These are phyloP conservation scores for Quercus wislizeni DNA, from an alignment of 306 rosid genomes.

Conservation along the genomic window DNA sequence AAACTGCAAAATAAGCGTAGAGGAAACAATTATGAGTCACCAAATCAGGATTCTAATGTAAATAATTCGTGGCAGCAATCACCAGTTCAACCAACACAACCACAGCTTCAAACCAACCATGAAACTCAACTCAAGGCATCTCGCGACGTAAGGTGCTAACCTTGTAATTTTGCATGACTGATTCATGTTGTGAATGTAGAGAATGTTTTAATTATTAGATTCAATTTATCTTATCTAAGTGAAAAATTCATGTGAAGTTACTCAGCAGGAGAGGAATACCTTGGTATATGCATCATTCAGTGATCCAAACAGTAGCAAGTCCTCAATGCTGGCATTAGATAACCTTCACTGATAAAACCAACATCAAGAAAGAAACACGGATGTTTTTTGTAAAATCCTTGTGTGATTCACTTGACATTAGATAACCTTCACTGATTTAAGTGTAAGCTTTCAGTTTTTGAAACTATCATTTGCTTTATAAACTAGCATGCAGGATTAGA, in stretches of 20 bases:
- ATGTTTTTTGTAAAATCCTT: not conserved
- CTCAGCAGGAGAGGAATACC: slow-evolving; percentile 10
- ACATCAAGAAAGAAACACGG: not conserved
- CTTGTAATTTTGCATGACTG: slow-evolving; percentile 53
- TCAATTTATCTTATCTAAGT: slow-evolving; percentile 10
- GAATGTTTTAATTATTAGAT: not conserved
- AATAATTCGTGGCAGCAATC: slow-evolving; percentile 43
- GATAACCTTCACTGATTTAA: not conserved
- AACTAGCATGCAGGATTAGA: not conserved
- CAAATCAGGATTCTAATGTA: slow-evolving; percentile 33
- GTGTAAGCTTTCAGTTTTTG: not conserved
- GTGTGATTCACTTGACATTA: not conserved
- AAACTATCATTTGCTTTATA: not conserved
- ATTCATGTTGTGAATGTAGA: slow-evolving; percentile 26
- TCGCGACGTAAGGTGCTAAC: slow-evolving; percentile 99
- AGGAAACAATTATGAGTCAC: slow-evolving; percentile 43
- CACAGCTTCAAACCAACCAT: slow-evolving; percentile 30
- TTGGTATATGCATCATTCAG: not conserved
- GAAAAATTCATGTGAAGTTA: slow-evolving; percentile 2
- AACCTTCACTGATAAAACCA: not conserved
- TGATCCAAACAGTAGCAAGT: not conserved
- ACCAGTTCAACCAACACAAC: slow-evolving; percentile 22
- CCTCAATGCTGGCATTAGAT: not conserved
- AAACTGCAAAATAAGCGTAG: slow-evolving; percentile 66
- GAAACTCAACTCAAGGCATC: slow-evolving; percentile 97